These are phyloP conservation scores for Corrigiola litoralis DNA, from an alignment of 179 eudicot species.

Conservation along the genomic window DNA sequence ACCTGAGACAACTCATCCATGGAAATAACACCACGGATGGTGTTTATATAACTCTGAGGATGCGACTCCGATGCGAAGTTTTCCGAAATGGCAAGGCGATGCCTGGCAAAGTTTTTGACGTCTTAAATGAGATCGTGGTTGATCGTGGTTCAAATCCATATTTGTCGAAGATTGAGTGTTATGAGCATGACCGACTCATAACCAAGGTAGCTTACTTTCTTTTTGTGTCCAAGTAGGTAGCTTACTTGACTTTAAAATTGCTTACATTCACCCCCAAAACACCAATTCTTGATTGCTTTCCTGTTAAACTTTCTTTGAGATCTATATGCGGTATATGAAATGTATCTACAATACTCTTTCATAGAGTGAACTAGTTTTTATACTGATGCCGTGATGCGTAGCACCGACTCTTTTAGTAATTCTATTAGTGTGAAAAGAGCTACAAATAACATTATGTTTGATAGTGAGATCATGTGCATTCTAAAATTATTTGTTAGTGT, in stretches of 20 bases:
- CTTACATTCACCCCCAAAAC: no score
- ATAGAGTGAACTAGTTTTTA: not conserved
- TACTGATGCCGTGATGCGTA: no score
- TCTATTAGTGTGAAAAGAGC: no score
- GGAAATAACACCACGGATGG: constrained; percentile 93
- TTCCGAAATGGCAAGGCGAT: constrained; percentile 77
- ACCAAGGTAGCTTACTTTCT: constrained; percentile 56
- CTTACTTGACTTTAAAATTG: no score
- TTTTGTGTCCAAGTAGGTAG: no score
- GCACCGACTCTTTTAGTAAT: no score
- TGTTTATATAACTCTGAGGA: constrained; percentile 90
- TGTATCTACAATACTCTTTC: not conserved
- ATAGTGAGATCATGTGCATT: no score
- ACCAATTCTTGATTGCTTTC: not conserved
- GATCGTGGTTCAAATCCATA: constrained; percentile 99
- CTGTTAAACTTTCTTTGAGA: not conserved
- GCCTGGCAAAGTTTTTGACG: constrained; percentile 95
- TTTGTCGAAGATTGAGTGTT: constrained; percentile 92
- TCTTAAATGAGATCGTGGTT: constrained; percentile 90
- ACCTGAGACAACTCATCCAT: constrained; percentile 72
- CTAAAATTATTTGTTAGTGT: no score
- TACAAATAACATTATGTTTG: no score
- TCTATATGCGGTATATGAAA: not conserved
- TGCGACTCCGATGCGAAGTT: constrained; percentile 96
- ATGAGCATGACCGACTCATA: constrained; percentile 89